Conservation (phyloP, 495 filamentous ascomycete genomes). For the Aspergillus diversus region DNA sequence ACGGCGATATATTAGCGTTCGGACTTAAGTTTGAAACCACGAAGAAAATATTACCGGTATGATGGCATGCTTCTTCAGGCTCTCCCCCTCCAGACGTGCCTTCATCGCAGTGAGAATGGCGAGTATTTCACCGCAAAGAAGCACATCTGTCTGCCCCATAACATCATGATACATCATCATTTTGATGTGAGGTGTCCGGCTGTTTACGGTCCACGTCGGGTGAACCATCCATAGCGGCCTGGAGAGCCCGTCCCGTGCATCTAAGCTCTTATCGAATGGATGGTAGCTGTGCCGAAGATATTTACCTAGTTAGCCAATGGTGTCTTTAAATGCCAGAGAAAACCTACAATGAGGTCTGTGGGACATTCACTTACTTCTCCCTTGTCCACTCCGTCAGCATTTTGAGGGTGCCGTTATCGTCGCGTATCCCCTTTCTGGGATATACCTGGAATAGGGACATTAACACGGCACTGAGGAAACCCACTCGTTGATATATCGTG, state of each 20-base stretch:
- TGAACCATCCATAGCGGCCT: background rate
- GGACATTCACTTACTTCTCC: too few species aligned
- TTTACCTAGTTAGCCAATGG: too few species aligned
- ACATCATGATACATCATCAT: background rate
- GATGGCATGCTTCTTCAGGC: constrained; percentile 2
- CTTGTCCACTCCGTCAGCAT: too few species aligned
- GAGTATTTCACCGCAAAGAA: constrained; percentile 1
- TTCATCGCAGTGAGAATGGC: constrained; percentile 3
- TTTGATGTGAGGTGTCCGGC: constrained; percentile 10
- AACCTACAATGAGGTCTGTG: too few species aligned
- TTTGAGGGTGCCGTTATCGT: too few species aligned
- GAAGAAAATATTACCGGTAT: constrained; percentile 6
- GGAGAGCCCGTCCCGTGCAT: background rate
- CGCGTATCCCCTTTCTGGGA: too few species aligned
- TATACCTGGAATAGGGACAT: too few species aligned
- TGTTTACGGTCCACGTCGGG: background rate
- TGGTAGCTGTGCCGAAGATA: background rate
- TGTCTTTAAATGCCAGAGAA: too few species aligned
- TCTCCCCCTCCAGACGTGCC: background rate
- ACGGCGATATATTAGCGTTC: background rate
- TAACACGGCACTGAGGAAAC: too few species aligned
- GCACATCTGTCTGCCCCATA: background rate
- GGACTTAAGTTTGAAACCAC: background rate
- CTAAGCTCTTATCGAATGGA: background rate
- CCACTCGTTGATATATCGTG: too few species aligned